A percentile compares a stretch with the other conserved stretches of the same genome.
These are phyloP conservation scores for Colletotrichum plurivorum DNA, from an alignment of 2,329 filamentous ascomycete species.

Conservation along the genomic window DNA sequence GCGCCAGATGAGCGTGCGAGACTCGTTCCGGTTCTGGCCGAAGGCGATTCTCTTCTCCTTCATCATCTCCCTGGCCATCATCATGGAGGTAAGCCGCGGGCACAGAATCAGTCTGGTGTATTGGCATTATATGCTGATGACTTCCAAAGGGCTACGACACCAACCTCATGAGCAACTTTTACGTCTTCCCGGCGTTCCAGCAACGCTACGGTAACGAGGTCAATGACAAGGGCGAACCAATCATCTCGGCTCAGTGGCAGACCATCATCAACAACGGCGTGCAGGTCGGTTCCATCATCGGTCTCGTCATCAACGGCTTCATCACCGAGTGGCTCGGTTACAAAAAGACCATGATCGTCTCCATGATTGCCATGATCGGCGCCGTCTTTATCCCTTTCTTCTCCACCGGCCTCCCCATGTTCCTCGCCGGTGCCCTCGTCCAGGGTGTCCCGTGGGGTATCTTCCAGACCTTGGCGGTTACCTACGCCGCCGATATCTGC, in stretches of 20 bases:
- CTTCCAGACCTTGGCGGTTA: constrained; percentile 52
- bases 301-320: constrained; percentile 62
- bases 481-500: constrained; percentile 55
- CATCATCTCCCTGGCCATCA: constrained; percentile 45
- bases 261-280: constrained; percentile 61
- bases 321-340: constrained; percentile 60
- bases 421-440: constrained; percentile 56
- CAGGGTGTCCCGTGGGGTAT: constrained; percentile 53
- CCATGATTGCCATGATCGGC: constrained; percentile 53
- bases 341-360: constrained; percentile 58
- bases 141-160: constrained; percentile 53
- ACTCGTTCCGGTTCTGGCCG: constrained; percentile 43
- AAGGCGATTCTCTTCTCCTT: constrained; percentile 43
- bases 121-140: background rate
- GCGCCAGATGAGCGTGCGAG: constrained; percentile 42
- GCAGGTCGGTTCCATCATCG: constrained; percentile 62
- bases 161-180: constrained; percentile 54
- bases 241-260: constrained; percentile 67
- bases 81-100: constrained; percentile 44
- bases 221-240: constrained; percentile 53
- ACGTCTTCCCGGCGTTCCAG: constrained; percentile 52
- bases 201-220: constrained; percentile 55
- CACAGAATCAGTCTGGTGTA: background rate
- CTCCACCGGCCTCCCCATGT: constrained; percentile 53
- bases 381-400: constrained; percentile 66